Evolutionary conservation across 1,284 basidiomycete genomes (phyloP).

Genomic region (Melanopsichium pennsylvanicum): DNA sequence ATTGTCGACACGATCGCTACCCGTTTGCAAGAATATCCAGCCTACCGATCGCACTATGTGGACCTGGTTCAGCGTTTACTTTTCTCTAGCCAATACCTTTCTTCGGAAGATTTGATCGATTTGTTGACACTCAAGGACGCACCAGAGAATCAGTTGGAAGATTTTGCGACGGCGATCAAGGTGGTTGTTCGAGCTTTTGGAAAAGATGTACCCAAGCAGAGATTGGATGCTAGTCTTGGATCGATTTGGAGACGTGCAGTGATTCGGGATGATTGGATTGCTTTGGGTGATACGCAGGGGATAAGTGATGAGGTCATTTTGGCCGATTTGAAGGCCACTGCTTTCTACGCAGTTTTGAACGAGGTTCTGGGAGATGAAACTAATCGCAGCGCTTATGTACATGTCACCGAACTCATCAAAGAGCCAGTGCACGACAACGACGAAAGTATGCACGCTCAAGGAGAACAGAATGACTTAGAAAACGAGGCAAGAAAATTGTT

Average conservation of each 20-base stretch:
- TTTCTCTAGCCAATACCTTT: constrained; percentile 63
- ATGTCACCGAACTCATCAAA: constrained; percentile 1
- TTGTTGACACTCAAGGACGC: constrained; percentile 69
- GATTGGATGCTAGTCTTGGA: constrained; percentile 69
- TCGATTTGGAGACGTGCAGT: constrained; percentile 87
- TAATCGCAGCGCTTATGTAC: constrained; percentile 1
- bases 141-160: constrained; percentile 62
- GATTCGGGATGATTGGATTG: constrained; percentile 75
- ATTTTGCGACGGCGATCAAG: constrained; percentile 68
- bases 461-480: neutral
- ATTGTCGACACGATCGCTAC: constrained; percentile 27
- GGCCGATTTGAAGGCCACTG: constrained; percentile 29
- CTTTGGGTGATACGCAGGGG: constrained; percentile 41
- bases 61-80: constrained; percentile 61
- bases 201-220: constrained; percentile 55
- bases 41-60: constrained; percentile 50
- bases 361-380: constrained; percentile 22
- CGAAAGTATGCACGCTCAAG: too few relatives aligned
- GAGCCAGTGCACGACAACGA: constrained; percentile 2
- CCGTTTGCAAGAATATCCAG: constrained; percentile 32
- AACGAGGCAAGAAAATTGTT: constrained; percentile 3
- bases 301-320: constrained; percentile 44
- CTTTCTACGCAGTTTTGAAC: constrained; percentile 23
- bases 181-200: constrained; percentile 67
- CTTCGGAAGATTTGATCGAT: constrained; percentile 70